Evolutionary conservation across 495 filamentous ascomycete genomes (phyloP), one percentile per base, ranked within the genome.

Genomic region (Aspergillus taichungensis): DNA sequence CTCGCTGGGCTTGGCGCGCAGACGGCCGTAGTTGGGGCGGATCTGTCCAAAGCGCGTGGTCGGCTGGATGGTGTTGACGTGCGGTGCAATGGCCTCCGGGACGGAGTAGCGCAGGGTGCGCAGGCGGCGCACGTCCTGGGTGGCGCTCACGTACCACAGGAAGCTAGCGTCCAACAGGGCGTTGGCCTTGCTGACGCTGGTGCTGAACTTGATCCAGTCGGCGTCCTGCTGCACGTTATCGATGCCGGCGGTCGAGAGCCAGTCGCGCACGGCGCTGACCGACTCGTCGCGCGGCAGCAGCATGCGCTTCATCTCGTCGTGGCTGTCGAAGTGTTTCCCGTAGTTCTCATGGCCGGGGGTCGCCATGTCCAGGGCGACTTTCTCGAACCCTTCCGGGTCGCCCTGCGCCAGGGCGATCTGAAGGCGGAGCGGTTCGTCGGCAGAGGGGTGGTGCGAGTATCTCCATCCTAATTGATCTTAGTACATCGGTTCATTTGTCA

Each of bases 71-170:
- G 75, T 62, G 37, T 75, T 68, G 46, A 80, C 54, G 38, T 75
- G 63, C 1, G 61, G 13, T 8, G 62, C 48, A 8, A 84, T 57
- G 5, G 67, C 54, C 8, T 70, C 61, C 1, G 80, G 82, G 14
- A 84, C 53, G 1, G 78, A 80, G 58, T 84, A 85, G 37, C 66
- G 45, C 5, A 79, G 66, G 1, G 82, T 82, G 8, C 81, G 76
- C 33, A 84, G 66, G 35, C 72, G 62, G 43, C 69, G 58, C 14
- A 66, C 51, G 10, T 67, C 51, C 28, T 58, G 56, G 7, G 54
- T 57, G 6, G 57, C 55, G 48, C 67, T 71, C 29, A 56, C 52
- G 47, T 78, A 84, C 51, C 73, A 74, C 13, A 70, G 62, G 61
- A 83, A 85, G 27, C 71, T 59, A 34, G 82, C 73, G 28, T 72